phyloP scores from a whole-genome alignment of 2,329 filamentous ascomycete genomes.

The Colletotrichum camelliae region DNA sequence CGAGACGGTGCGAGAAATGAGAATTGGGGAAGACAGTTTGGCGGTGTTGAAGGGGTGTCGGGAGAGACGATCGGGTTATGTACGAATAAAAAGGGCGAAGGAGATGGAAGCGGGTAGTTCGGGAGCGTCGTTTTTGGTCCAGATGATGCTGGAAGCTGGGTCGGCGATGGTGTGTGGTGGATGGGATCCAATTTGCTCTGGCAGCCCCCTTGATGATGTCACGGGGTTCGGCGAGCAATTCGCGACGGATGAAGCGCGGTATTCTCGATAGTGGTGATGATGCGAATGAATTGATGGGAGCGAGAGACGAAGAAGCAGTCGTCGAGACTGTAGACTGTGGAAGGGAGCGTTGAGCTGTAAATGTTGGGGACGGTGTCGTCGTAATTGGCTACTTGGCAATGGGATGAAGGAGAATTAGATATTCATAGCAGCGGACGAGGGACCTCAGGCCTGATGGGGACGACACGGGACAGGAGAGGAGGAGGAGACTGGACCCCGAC shows the following conservation, averaged over 20 bases:
- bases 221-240: conserved; percentile 7
- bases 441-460: background rate
- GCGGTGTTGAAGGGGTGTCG: conserved; percentile 69
- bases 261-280: background rate
- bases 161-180: background rate
- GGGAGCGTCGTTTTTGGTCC: conserved; percentile 13
- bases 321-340: conserved; percentile 3
- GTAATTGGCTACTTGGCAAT: conserved; percentile 22
- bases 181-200: background rate
- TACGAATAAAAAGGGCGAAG: conserved; percentile 22
- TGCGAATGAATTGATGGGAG: conserved; percentile 9
- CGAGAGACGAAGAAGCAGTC: conserved; percentile 13
- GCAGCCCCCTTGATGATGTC: conserved; percentile 21
- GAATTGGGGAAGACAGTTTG: conserved; percentile 92
- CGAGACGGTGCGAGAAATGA: conserved; percentile 88
- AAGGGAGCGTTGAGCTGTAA: conserved; percentile 2
- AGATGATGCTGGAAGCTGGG: conserved; percentile 1
- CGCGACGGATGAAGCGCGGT: background rate
- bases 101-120: background rate
- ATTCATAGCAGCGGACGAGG: conserved; percentile 11
- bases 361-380: conserved; percentile 18
- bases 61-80: conserved; percentile 24
- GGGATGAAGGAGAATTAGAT: conserved; percentile 22
- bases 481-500: conserved; percentile 11
- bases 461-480: background rate